Conservation (phyloP, 2,329 filamentous ascomycete genomes). For the Dothidotthia symphoricarpi region DNA sequence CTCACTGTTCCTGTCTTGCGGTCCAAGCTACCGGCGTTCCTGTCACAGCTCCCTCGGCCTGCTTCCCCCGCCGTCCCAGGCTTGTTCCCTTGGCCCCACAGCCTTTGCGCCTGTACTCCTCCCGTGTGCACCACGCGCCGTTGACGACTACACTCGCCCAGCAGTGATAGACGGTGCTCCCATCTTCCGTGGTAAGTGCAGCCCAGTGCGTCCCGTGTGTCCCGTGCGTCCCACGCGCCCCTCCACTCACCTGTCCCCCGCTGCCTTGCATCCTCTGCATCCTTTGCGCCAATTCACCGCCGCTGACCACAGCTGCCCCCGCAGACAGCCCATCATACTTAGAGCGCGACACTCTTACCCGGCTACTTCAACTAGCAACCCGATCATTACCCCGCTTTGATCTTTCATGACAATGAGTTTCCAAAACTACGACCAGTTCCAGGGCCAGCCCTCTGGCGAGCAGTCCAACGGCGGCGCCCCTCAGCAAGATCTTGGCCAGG, state of each 20-base stretch:
- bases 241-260: conserved; percentile 2
- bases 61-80: conserved; percentile 24
- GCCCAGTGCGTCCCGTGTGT: conserved; percentile 16
- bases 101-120: conserved; percentile 23
- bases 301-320: conserved; percentile 25
- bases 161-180: conserved; percentile 14
- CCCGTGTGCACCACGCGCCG: conserved; percentile 17
- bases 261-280: conserved; percentile 5
- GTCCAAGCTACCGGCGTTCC: conserved; percentile 34
- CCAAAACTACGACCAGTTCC: conserved; percentile 64
- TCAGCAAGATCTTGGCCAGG: conserved; percentile 57
- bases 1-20: conserved; percentile 15
- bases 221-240: conserved; percentile 3
- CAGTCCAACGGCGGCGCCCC: conserved; percentile 47
- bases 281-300: conserved; percentile 20
- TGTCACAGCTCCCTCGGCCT: conserved; percentile 31
- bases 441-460: conserved; percentile 56
- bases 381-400: conserved; percentile 19
- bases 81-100: conserved; percentile 11
- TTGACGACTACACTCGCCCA: conserved; percentile 13
- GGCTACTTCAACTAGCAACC: conserved; percentile 7
- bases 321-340: conserved; percentile 33
- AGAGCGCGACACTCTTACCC: conserved; percentile 27
- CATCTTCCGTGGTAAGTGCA: conserved; percentile 31
- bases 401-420: conserved; percentile 58